These are phyloP conservation scores for Talaromyces sp. DNA, from an alignment of 2,329 filamentous ascomycete species.

Conservation along the genomic window DNA sequence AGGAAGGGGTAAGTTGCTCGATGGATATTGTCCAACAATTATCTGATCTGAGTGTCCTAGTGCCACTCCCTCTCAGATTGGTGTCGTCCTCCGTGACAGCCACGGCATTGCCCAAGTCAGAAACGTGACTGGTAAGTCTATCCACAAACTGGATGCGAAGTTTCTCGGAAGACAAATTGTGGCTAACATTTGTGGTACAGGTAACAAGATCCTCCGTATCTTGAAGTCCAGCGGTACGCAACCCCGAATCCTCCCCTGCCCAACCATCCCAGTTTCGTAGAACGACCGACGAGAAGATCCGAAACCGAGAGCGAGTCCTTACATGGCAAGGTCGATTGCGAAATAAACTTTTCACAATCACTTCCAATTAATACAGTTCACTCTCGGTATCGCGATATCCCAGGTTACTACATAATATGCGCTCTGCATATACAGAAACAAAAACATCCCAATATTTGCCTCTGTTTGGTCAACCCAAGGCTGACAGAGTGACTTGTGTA, in stretches of 20 bases:
- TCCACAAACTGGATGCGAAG: neutral
- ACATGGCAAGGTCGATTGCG: neutral
- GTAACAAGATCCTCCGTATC: constrained; percentile 99
- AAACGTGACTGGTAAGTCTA: constrained; percentile 79
- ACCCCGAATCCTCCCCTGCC: constrained; percentile 12
- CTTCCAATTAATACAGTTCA: neutral
- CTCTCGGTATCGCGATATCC: neutral
- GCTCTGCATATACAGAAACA: constrained; percentile 22
- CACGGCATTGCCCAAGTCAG: constrained; percentile 98
- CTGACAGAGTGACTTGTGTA: constrained; percentile 89
- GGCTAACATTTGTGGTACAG: constrained; percentile 48
- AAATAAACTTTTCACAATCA: neutral
- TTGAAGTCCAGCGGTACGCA: constrained; percentile 90
- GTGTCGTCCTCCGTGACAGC: constrained; percentile 95
- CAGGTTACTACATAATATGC: constrained; percentile 2
- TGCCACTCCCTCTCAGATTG: constrained; percentile 96
- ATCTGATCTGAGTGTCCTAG: constrained; percentile 28
- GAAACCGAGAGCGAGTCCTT: neutral
- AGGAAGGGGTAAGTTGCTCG: constrained; percentile 9
- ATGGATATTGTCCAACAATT: neutral
- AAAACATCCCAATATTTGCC: constrained; percentile 47
- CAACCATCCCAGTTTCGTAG: constrained; percentile 1
- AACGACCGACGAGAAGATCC: neutral
- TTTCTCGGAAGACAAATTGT: constrained; percentile 1
- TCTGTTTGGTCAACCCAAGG: constrained; percentile 72